These are phyloP conservation scores for Corymbia citriodora DNA, from an alignment of 441 rosid species.

Conservation along the genomic window DNA sequence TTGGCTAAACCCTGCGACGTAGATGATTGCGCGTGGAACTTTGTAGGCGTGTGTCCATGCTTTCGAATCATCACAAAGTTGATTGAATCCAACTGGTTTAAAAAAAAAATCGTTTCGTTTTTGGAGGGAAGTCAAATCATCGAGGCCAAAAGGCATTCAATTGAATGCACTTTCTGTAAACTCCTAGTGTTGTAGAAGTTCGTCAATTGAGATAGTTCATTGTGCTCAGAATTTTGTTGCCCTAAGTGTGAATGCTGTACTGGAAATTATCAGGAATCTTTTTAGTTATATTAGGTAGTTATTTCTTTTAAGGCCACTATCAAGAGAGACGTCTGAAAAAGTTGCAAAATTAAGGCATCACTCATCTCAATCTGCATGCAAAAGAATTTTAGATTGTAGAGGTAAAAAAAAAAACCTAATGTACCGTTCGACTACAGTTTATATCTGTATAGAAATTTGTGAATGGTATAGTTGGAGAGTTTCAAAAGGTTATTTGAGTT, in stretches of 20 bases:
- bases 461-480: fast-evolving
- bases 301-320: neutral
- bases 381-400: neutral
- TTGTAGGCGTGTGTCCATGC: neutral
- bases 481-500: neutral
- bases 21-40: neutral
- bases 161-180: neutral
- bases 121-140: no score
- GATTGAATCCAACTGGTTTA: neutral
- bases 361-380: neutral
- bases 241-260: neutral
- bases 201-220: neutral
- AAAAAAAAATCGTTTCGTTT: neutral
- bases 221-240: neutral
- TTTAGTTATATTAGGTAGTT: fast-evolving
- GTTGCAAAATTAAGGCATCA: neutral
- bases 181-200: neutral
- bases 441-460: neutral
- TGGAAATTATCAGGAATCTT: neutral
- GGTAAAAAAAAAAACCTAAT: neutral
- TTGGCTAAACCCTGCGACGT: fast-evolving
- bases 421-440: fast-evolving
- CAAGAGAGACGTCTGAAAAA: neutral
- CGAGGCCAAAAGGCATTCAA: no score
- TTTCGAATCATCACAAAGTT: neutral